phyloP scores from a whole-genome alignment of 805 yeast genomes.

The Spathaspora arborariae region DNA sequence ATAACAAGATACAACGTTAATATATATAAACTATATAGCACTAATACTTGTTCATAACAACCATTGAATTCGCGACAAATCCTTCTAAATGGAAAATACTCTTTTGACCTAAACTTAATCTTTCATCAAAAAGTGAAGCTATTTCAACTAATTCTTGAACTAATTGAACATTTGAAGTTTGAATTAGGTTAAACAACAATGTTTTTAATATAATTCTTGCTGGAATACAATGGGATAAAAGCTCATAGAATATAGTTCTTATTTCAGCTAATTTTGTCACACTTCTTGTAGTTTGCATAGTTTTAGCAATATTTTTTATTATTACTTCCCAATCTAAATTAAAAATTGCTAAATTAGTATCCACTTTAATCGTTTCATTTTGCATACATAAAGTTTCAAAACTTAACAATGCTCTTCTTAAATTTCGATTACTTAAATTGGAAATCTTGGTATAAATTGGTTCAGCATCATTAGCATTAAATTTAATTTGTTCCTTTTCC shows the following conservation, averaged over 20 bases:
- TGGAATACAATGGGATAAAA: constrained; percentile 91
- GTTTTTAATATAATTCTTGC: constrained; percentile 73
- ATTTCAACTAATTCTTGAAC: constrained; percentile 51
- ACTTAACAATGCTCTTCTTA: constrained; percentile 73
- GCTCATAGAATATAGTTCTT: constrained; percentile 72
- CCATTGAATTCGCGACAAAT: constrained; percentile 85
- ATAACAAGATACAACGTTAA: constrained; percentile 30
- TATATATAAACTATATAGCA: constrained; percentile 20
- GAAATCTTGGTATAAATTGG: constrained; percentile 51
- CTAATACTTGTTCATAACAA: constrained; percentile 61
- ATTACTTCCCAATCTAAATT: constrained; percentile 91
- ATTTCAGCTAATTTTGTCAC: constrained; percentile 60
- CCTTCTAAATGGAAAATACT: constrained; percentile 95
- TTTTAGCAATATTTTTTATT: constrained; percentile 57
- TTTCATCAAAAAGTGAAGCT: constrained; percentile 74
- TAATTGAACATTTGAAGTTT: constrained; percentile 17
- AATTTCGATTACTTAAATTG: constrained; percentile 57
- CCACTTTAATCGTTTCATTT: constrained; percentile 45
- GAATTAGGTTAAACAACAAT: constrained; percentile 42
- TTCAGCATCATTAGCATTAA: constrained; percentile 27
- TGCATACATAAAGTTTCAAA: constrained; percentile 81
- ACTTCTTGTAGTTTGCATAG: constrained; percentile 57
- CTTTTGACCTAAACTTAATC: constrained; percentile 81
- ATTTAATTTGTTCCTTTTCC: constrained; percentile 47
- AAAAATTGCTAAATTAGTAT: constrained; percentile 40